Evolutionary conservation across 2,329 filamentous ascomycete species (phyloP).

Genomic region (Drechslera avenae): DNA sequence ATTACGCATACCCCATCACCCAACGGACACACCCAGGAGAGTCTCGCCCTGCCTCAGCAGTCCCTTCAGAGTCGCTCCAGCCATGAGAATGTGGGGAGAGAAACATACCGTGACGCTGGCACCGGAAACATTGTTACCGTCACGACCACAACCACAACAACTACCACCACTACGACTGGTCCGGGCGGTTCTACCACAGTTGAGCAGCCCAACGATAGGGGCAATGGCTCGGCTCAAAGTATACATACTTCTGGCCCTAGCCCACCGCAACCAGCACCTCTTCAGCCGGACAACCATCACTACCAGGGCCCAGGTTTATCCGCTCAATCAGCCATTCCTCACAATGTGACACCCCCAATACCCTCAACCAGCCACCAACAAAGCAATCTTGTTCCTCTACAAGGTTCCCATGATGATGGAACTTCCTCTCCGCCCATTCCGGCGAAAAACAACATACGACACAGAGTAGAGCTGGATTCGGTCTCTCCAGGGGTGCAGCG

Average conservation of each 20-base stretch:
- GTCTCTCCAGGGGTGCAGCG: conserved; percentile 41
- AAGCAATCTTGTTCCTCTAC: conserved; percentile 8
- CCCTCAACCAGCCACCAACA: conserved; percentile 7
- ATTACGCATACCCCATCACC: conserved; percentile 3
- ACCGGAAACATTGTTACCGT: conserved; percentile 45
- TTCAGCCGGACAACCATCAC: conserved; percentile 19
- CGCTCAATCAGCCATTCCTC: conserved; percentile 20
- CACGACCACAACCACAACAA: conserved; percentile 46
- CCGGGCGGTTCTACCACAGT: conserved; percentile 44
- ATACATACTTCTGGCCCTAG: conserved; percentile 42
- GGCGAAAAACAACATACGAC: conserved; percentile 43
- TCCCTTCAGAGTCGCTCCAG: conserved; percentile 25
- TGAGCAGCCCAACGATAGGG: conserved; percentile 31
- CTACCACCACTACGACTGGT: conserved; percentile 44
- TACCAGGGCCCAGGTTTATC: conserved; percentile 19
- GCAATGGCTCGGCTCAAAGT: conserved; percentile 26
- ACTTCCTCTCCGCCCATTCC: conserved; percentile 41
- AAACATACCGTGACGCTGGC: conserved; percentile 39
- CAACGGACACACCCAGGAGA: conserved; percentile 12
- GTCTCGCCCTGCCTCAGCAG: conserved; percentile 21
- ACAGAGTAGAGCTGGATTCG: conserved; percentile 43
- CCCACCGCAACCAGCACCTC: conserved; percentile 38
- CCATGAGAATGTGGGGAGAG: conserved; percentile 34
- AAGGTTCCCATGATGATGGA: conserved; percentile 14
- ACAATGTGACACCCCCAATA: conserved; percentile 10